Evolutionary conservation across 2,329 filamentous ascomycete species (phyloP), one percentile per base, ranked within the genome.

Genomic region (Colletotrichum sp.): DNA sequence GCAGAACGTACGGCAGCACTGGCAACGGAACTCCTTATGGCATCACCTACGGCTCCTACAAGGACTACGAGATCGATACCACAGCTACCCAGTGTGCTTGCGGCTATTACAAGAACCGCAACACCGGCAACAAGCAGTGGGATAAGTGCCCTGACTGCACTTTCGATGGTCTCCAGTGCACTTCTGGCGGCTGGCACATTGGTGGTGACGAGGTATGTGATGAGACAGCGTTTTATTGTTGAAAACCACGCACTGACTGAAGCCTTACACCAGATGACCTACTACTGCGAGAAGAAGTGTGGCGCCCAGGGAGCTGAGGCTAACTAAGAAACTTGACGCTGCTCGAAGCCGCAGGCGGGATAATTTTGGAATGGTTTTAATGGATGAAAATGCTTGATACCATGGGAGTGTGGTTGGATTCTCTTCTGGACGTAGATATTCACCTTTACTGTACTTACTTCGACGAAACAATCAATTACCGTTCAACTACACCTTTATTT

Each of bases 71-170:
- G 32, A 76, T 76, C 64, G 15, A 57, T 13, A 36, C 60, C 39
- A 32, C 64, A 3, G 77, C 49, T 4, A 78, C 77, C 15, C 26
- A 65, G 44, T 78, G 77, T 59, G 77, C 77, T 8, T 78, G 77
- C 59, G 28, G 32, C 62, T 15, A 59, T 6, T 78, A 78, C 67
- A 76, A 34, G 62, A 39, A 30, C 39, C 77, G 77, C 52, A 77
- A 77, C 77, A 78, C 77, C 6, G 77, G 77, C 30, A 72, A 76
- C 70, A 77, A 78, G 12, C 72, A 76, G 32, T 78, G 77, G 77
- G 77, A 78, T 24, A 69, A 65, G 55, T 78, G 77, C 69, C 68
- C 72, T 21, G 77, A 78, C 55, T 78, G 77, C 70, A 70, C 18
- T 3, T 78, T 69, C 16, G 72, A 77, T 30, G 72, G 72, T 30